Conservation (phyloP, 1,139 yeast species). For the Candida albicans region DNA sequence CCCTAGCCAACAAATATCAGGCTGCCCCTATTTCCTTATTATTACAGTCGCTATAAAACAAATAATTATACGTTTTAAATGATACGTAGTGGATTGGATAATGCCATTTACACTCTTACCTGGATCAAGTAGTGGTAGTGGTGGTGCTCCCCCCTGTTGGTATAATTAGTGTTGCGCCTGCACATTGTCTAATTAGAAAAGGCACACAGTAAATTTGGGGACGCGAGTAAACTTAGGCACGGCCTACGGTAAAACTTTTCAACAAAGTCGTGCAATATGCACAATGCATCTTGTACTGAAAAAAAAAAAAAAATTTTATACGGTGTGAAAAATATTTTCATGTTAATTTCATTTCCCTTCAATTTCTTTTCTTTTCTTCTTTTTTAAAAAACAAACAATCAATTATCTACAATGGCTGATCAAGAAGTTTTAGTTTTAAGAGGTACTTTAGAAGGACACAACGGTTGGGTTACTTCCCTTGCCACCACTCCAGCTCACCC, state of each 20-base stretch:
- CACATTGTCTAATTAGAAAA: not conserved
- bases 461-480: conserved; percentile 94
- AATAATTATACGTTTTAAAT: no score
- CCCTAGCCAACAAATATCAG: no score
- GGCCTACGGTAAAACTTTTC: not conserved
- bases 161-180: not conserved
- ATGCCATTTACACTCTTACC: no score
- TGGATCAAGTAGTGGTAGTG: no score
- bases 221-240: not conserved
- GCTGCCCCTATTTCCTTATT: no score
- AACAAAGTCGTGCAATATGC: not conserved
- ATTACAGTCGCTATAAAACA: no score
- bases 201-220: conserved; percentile 1
- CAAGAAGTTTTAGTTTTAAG: conserved; percentile 98
- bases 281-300: not conserved
- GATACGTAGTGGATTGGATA: no score
- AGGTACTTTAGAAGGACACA: conserved; percentile 95
- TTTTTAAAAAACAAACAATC: not conserved
- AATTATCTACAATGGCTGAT: conserved; percentile 50
- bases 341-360: not conserved
- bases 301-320: not conserved
- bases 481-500: conserved; percentile 99
- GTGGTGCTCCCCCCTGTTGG: no score
- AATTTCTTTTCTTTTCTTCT: conserved; percentile 1
- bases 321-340: not conserved